Evolutionary conservation across 192 early-diverging fungal genomes (phyloP).

Genomic region (Spizellomyces punctatus): DNA sequence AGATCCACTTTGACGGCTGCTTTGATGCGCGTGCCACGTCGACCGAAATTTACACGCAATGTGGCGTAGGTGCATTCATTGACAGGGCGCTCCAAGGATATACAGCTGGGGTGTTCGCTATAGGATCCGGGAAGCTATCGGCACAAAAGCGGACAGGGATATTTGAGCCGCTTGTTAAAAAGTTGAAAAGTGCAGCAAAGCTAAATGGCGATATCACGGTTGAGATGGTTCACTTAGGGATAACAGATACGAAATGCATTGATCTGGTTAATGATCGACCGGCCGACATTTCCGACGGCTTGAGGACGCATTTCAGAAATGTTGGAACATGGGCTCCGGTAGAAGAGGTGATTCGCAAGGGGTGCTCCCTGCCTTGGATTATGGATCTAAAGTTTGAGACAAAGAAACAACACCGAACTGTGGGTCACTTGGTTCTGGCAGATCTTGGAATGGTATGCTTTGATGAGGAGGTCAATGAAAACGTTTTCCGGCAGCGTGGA

Average conservation of each 20-base stretch:
- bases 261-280: constrained; percentile 14
- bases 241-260: constrained; percentile 27
- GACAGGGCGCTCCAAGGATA: constrained; percentile 18
- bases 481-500: not conserved
- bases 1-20: constrained; percentile 17
- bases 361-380: constrained; percentile 27
- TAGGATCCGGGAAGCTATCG: not conserved
- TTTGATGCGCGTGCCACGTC: not conserved
- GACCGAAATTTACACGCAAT: not conserved
- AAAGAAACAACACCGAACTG: not conserved
- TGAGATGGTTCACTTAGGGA: constrained; percentile 1
- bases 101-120: constrained; percentile 7
- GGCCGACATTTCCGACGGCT: not conserved
- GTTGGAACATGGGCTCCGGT: not conserved
- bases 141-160: not conserved
- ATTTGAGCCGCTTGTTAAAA: constrained; percentile 9
- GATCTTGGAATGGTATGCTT: constrained; percentile 16
- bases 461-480: not conserved
- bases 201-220: not conserved
- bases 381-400: constrained; percentile 10
- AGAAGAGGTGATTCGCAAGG: not conserved
- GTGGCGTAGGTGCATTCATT: not conserved
- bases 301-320: not conserved
- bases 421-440: constrained; percentile 11
- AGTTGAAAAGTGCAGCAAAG: not conserved